Evolutionary conservation across 2,329 filamentous ascomycete genomes (phyloP), one percentile per base, ranked within the genome.

Genomic region (Hypoxylon sp.): DNA sequence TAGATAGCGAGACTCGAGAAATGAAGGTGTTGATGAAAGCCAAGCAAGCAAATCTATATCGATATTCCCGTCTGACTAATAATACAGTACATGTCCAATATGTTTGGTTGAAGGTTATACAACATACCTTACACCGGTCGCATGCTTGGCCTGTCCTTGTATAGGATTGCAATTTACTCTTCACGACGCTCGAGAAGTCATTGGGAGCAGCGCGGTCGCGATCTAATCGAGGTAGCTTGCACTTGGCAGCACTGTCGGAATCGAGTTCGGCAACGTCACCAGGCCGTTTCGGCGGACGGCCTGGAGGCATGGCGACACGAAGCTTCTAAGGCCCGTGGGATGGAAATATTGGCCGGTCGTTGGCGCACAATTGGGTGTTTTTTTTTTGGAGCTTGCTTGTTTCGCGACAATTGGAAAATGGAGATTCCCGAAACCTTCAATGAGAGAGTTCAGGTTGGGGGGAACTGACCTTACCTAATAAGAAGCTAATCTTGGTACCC

Each of bases 91-190:
- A n/a, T n/a, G n/a, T n/a, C n/a, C n/a, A n/a, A n/a, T n/a, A n/a
- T 9, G 23, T 20, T 49, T 20, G 21, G 21, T 25, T 6, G 9
- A 25, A 25, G 12, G 20, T 37, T 19, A 41, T 21, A 40, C 27
- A 41, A 65, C 78, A 63, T 71, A 90, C 88, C 81, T 93, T 94
- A 79, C 91, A 95, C 47, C 91, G 81, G 72, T 95, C 90, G 78
- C 90, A 95, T 21, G 90, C 90, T 73, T 95, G 90, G 7, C 90
- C 90, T 0, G 90, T 95, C 49, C 81, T 75, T 13, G 79, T 80
- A 57, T 81, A 81, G 3, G 78, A 77, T 57, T 78, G 76, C 32
- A 83, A 69, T 45, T 80, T 77, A 63, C 70, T 79, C 72, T 82
- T 82, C 59, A 83, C 78, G 21, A 80, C 77, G 48, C 70, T 76